Percentiles rank a stretch among this genome's conserved stretches.
These are phyloP conservation scores for Solanum corneliomulleri DNA, from an alignment of 257 asterid genomes.

Conservation along the genomic window DNA sequence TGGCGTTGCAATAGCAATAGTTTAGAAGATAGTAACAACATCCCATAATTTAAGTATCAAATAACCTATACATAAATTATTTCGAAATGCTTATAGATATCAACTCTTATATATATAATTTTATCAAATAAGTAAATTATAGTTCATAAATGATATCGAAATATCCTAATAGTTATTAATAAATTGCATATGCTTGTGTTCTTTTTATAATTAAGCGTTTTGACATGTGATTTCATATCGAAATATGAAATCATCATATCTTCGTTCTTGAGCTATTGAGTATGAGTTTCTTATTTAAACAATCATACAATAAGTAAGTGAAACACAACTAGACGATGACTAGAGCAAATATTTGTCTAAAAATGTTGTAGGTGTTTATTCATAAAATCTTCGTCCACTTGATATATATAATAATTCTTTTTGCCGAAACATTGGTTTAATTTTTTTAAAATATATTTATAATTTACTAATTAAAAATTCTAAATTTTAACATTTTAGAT, in stretches of 20 bases:
- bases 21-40: not conserved
- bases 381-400: not conserved
- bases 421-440: too few relatives aligned
- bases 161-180: too few relatives aligned
- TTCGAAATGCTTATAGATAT: not conserved
- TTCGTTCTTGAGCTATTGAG: too few relatives aligned
- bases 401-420: too few relatives aligned
- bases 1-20: not conserved
- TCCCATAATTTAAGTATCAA: not conserved
- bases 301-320: not conserved
- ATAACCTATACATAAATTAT: not conserved
- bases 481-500: rapidly evolving
- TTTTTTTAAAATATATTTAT: too few relatives aligned
- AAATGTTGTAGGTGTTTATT: too few relatives aligned
- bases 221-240: not conserved
- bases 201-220: not conserved
- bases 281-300: not conserved
- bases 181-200: not conserved
- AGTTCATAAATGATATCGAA: too few relatives aligned
- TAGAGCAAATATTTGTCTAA: not conserved
- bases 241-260: too few relatives aligned
- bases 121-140: not conserved
- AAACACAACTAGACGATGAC: not conserved
- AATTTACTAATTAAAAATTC: too few relatives aligned
- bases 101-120: not conserved